Base-by-base conservation (phyloP, 2,329 filamentous ascomycete species). In the Aspergillus chevalieri region DNA sequence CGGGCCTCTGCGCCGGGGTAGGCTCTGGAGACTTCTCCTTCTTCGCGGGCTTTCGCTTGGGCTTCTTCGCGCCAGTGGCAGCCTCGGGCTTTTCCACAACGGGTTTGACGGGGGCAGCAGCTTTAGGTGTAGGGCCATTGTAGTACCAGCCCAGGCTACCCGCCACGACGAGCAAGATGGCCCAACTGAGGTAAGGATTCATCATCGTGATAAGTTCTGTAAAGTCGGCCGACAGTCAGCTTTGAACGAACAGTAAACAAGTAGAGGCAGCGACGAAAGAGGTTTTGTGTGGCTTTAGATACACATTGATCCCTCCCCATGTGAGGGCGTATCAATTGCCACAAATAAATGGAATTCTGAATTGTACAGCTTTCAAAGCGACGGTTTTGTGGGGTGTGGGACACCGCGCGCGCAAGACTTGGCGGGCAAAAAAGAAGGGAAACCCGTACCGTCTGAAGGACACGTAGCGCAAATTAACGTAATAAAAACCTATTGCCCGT, bases 141-240 rank as follows among this genome's bases (percentile, higher is more conserved):
- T 73, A 73, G 54, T 74, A 72, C 62, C 64, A 73, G 39, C 67
- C 70, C 8, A 73, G 60, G 49, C 68, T 61, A 49, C 68, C 69
- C 46, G 66, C 67, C 17, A 73, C 65, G 15, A 70, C 63, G 48
- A 74, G 64, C 57, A 73, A 58, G 50, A 74, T 65, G 21, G 71
- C 71, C 71, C 71, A 74, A 54, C 68, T 72, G 43, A 73, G 49
- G 54, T 71, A 72, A 4, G 70, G 69, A 52, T 72, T 73, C 70
- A 73, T 73, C 38, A 56, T 69, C 57, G 57, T 64, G 43, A 57
- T 55, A 45, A 36, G 49, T 58, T 44, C 14, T 43, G 15, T 17
- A 36, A 10, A 30, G 15, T n/a, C n/a, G 33, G 30, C 26, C 44
- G 22, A 21, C 15, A 41, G 36, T 41, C 36, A 41, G 36, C 19